phyloP scores from a whole-genome alignment of 2,329 filamentous ascomycete genomes.

The Fusarium graminum region DNA sequence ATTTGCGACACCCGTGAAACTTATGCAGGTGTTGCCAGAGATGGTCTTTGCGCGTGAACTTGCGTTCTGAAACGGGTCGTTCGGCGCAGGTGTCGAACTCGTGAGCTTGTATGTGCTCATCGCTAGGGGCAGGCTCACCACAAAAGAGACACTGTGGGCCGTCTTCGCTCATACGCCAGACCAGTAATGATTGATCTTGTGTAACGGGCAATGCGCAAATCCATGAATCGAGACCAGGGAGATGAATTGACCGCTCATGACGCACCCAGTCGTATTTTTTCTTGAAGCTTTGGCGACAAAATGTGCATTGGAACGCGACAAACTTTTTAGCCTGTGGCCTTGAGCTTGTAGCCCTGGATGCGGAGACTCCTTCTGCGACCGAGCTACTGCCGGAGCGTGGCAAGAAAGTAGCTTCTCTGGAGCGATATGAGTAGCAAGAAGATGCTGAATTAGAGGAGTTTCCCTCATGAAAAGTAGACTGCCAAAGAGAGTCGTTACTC shows the following conservation, averaged over 20 bases:
- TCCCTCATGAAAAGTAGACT: slow-evolving; percentile 35
- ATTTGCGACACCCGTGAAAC: slow-evolving; percentile 61
- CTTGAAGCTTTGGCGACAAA: slow-evolving; percentile 56
- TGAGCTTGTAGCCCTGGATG: slow-evolving; percentile 31
- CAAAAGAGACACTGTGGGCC: slow-evolving; percentile 58
- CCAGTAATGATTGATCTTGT: slow-evolving; percentile 56
- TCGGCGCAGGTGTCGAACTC: slow-evolving; percentile 65
- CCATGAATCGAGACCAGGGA: slow-evolving; percentile 59
- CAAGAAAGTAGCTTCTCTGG: slow-evolving; percentile 26
- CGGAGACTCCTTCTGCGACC: slow-evolving; percentile 31
- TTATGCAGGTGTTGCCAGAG: slow-evolving; percentile 59
- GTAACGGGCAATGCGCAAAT: slow-evolving; percentile 62
- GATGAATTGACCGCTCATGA: slow-evolving; percentile 65
- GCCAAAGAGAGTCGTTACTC: slow-evolving; percentile 50
- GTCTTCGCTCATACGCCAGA: slow-evolving; percentile 63
- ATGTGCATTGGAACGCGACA: slow-evolving; percentile 55
- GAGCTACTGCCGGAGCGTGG: slow-evolving; percentile 45
- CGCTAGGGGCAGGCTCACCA: slow-evolving; percentile 51
- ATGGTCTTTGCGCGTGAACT: slow-evolving; percentile 59
- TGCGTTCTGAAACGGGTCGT: slow-evolving; percentile 58
- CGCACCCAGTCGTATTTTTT: slow-evolving; percentile 60
- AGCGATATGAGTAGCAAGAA: slow-evolving; percentile 46
- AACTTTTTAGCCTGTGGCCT: slow-evolving; percentile 28
- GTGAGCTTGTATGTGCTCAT: slow-evolving; percentile 56
- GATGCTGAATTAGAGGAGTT: slow-evolving; percentile 49